Evolutionary conservation across 768 basidiomycete species (phyloP), one percentile per base, ranked within the genome.

Genomic region (Cystobasidiopsis lactophilus): DNA sequence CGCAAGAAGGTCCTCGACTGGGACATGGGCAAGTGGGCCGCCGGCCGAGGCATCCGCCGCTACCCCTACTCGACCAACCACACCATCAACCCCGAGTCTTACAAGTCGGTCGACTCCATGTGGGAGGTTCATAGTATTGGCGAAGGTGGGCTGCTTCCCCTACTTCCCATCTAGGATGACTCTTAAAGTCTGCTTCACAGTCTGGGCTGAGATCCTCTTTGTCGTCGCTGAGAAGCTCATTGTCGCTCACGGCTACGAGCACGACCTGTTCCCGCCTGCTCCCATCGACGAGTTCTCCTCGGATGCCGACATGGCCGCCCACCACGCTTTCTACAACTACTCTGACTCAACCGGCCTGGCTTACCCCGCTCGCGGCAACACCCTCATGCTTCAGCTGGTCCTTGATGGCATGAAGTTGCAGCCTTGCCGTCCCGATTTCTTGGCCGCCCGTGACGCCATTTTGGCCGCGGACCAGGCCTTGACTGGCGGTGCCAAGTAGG

Each of bases 401-500:
- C 51, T 96, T 27, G 79, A 80, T 64, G 88, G 74, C 10, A 91
- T 98, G 88, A 95, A 95, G 73, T 70, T 93, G 40, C 89, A 95
- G 64, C 77, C 79, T 3, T 98, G 91, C 69, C 74, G 80, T 26
- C 91, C 91, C 5, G 40, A 52, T 19, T 56, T 60, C 58, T 50
- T 52, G 21, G 46, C 51, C 49, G 53, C 58, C 14, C 55, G 54
- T 18, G 59, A 58, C 41, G 59, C 59, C 30, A 59, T 57, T 45
- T 5, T 55, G 41, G 31, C 48, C 26, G 23, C 46, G 58, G 62
- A 13, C 89, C 91, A 84, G 64, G 68, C 82, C 40, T 73, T 93
- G 54, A 95, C 91, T 2, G 83, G 78, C 14, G 91, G 91, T 2
- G 84, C 86, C 75, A 98, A 98, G n/a, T n/a, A n/a, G n/a, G n/a